These are phyloP conservation scores for Capillidium heterosporum DNA, from an alignment of 371 early-diverging fungal genomes.

Conservation along the genomic window DNA sequence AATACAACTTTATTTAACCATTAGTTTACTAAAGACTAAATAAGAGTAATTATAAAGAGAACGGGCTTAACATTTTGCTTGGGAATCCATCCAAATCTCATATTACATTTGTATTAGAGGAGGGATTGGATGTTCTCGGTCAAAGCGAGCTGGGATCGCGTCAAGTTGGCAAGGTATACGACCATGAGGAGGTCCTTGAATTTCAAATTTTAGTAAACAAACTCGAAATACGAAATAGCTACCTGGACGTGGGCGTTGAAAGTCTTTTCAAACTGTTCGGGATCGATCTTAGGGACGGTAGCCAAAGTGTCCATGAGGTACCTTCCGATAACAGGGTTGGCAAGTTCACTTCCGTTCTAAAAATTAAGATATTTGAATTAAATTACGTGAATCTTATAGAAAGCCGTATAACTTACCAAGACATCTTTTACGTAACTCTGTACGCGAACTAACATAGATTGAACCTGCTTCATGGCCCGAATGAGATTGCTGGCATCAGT, in stretches of 20 bases:
- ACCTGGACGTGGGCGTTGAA: conserved; percentile 72
- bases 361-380: neutral
- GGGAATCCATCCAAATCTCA: too few relatives aligned
- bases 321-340: conserved; percentile 73
- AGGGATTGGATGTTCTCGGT: conserved; percentile 74
- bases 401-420: conserved; percentile 25
- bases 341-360: conserved; percentile 34
- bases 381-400: neutral
- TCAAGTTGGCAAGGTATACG: conserved; percentile 84
- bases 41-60: too few relatives aligned
- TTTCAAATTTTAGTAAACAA: conserved; percentile 12
- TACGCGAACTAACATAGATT: conserved; percentile 72
- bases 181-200: conserved; percentile 84
- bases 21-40: too few relatives aligned
- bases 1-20: too few relatives aligned
- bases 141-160: conserved; percentile 81
- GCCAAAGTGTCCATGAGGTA: conserved; percentile 86
- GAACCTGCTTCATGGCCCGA: conserved; percentile 51
- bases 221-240: conserved; percentile 30
- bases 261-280: conserved; percentile 66
- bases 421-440: conserved; percentile 64
- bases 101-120: conserved; percentile 18
- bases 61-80: too few relatives aligned
- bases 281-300: conserved; percentile 75
- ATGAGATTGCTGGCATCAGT: conserved; percentile 85